Evolutionary conservation across 768 basidiomycete species (phyloP), one percentile per base, ranked within the genome.

Genomic region (Favolaschia claudopus): DNA sequence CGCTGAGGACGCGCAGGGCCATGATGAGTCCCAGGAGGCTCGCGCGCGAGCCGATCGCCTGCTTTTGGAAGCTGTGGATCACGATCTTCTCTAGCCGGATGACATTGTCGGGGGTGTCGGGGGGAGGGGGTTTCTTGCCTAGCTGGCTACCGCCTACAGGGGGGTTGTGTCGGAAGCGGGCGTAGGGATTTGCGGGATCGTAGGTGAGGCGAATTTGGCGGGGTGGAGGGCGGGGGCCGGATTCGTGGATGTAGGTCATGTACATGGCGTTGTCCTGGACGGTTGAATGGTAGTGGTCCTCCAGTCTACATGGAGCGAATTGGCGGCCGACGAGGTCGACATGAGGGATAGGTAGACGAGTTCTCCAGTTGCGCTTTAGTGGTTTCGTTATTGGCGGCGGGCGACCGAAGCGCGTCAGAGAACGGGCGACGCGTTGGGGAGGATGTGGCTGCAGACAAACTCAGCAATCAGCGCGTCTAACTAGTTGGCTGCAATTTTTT

Each of bases 261-360:
- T 99, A 99, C 84, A 99, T 87, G 66, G 95, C 80, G 77, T 98
- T 85, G 74, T 95, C 91, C 20, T 86, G 86, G 59, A 99, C 82
- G 9, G 95, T 89, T 34, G 79, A 76, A 74, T 91, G 72, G 79
- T 97, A 98, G 79, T 98, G 94, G 61, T 93, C 88, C 51, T 82
- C 79, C 52, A 95, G 83, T 37, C 96, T 87, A 62, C 85, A 89
- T 56, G 84, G 81, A 6, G 87, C 85, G 55, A 86, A 89, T 69
- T 92, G 87, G 68, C 89, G 88, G 32, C 89, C 77, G 67, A 88
- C 59, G 62, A 92, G 67, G 56, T 82, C 79, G 65, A 87, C 83
- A 66, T 88, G 91, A 1, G 91, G 92, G 38, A 84, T 79, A n/a
- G 91, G 92, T 8, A 93, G 82, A n/a, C 82, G 81, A 0, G 82